Conservation (phyloP, 139 green algal species). For the Asterochloris sp. region DNA sequence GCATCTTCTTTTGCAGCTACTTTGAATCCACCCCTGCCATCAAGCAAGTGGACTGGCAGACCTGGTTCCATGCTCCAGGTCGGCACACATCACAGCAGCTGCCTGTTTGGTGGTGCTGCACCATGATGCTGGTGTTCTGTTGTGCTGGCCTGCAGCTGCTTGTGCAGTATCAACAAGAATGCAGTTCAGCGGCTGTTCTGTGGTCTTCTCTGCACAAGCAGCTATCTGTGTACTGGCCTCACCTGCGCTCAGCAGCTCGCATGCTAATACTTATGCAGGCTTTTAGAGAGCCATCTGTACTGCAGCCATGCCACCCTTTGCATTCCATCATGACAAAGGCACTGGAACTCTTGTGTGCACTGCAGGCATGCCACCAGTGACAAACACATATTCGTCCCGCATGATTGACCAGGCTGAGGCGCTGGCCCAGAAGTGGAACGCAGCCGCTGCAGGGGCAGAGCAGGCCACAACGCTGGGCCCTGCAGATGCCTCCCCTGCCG, state of each 20-base stretch:
- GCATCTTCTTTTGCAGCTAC: constrained; percentile 59
- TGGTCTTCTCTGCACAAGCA: too few relatives aligned
- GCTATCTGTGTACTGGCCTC: too few relatives aligned
- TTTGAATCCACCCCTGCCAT: constrained; percentile 46
- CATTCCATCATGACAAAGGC: neutral
- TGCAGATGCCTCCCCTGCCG: constrained; percentile 7
- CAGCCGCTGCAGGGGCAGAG: constrained; percentile 22
- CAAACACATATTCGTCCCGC: constrained; percentile 68
- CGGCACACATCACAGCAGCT: neutral
- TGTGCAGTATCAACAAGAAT: too few relatives aligned
- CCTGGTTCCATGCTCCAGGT: constrained; percentile 69
- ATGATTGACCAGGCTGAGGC: constrained; percentile 53
- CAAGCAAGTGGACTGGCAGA: constrained; percentile 68
- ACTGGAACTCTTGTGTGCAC: neutral
- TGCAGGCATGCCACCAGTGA: constrained; percentile 69
- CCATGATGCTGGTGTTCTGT: too few relatives aligned
- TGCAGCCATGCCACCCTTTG: too few relatives aligned
- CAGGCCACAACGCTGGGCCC: constrained; percentile 14
- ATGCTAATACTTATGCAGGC: too few relatives aligned
- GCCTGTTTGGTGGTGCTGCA: too few relatives aligned
- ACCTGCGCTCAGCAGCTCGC: too few relatives aligned
- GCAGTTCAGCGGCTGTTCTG: too few relatives aligned
- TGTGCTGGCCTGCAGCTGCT: too few relatives aligned
- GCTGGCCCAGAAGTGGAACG: constrained; percentile 71
- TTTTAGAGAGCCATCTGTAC: too few relatives aligned